phyloP scores from a whole-genome alignment of 805 yeast genomes.

The Monosporozyma yasuniensis region DNA sequence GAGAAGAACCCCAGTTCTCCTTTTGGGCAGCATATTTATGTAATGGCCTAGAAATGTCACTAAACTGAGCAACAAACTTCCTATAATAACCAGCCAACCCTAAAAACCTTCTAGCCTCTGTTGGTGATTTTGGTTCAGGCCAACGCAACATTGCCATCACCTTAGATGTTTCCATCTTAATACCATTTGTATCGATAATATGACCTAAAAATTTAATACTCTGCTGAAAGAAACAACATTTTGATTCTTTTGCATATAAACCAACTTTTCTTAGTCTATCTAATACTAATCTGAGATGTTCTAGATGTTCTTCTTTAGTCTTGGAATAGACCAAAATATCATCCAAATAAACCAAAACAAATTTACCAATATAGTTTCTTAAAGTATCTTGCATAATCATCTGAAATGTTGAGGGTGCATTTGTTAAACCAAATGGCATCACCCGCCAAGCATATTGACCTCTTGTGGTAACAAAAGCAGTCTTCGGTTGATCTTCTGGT shows the following conservation, averaged over 20 bases:
- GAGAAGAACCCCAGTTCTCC: not conserved
- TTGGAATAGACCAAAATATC: slow-evolving; percentile 1
- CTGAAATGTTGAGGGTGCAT: slow-evolving; percentile 1
- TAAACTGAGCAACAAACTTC: not conserved
- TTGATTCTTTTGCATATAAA: not conserved
- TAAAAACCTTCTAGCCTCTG: not conserved
- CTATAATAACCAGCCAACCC: not conserved
- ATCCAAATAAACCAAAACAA: not conserved
- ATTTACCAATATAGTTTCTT: not conserved
- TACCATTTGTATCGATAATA: not conserved
- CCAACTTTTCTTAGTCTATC: not conserved
- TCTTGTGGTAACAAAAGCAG: no score
- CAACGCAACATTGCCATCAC: not conserved
- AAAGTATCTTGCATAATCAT: not conserved
- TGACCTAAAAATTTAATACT: not conserved
- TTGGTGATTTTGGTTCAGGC: slow-evolving; percentile 1
- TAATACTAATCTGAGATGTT: not conserved
- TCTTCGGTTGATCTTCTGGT: no score
- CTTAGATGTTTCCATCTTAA: not conserved
- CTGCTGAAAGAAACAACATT: not conserved
- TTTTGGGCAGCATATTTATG: not conserved
- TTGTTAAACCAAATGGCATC: slow-evolving; percentile 4
- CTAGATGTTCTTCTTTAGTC: not conserved
- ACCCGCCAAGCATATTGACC: no score
- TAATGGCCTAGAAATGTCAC: not conserved